Conservation (phyloP, 2,329 filamentous ascomycete genomes). For the Penicillium italicum region DNA sequence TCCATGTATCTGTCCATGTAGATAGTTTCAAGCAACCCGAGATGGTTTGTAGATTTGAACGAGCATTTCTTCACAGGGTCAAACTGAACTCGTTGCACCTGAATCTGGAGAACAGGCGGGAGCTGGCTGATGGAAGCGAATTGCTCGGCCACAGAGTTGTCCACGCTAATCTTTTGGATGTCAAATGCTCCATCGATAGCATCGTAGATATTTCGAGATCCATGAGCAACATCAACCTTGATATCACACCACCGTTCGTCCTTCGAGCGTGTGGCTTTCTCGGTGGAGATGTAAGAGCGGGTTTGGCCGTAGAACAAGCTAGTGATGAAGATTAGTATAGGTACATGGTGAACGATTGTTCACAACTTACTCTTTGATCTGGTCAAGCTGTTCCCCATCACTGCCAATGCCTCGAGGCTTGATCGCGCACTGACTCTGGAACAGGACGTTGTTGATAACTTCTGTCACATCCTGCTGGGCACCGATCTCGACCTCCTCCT, state of each 20-base stretch:
- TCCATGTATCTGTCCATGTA: constrained; percentile 86
- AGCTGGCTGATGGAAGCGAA: constrained; percentile 72
- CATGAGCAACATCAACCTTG: constrained; percentile 56
- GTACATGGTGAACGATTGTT: constrained; percentile 16
- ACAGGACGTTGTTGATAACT: constrained; percentile 88
- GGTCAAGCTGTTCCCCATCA: constrained; percentile 74
- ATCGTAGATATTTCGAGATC: constrained; percentile 68
- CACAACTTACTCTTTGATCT: constrained; percentile 60
- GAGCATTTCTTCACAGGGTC: constrained; percentile 58
- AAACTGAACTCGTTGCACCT: constrained; percentile 77
- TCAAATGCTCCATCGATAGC: constrained; percentile 85
- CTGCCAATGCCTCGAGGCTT: constrained; percentile 62
- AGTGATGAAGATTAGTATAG: constrained; percentile 14
- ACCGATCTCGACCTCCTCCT: constrained; percentile 55
- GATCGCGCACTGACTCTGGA: constrained; percentile 86
- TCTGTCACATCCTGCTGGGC: constrained; percentile 95
- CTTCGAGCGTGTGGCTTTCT: constrained; percentile 46
- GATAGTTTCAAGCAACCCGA: constrained; percentile 75
- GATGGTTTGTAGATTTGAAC: constrained; percentile 71
- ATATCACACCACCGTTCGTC: constrained; percentile 62
- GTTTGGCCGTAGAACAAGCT: constrained; percentile 52
- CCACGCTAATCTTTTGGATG: constrained; percentile 67
- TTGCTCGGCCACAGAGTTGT: constrained; percentile 55
- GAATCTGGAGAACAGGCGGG: constrained; percentile 82
- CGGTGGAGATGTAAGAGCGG: constrained; percentile 46